These are phyloP conservation scores for Fraxinus cuspidata DNA, from an alignment of 257 asterid species.

Conservation along the genomic window DNA sequence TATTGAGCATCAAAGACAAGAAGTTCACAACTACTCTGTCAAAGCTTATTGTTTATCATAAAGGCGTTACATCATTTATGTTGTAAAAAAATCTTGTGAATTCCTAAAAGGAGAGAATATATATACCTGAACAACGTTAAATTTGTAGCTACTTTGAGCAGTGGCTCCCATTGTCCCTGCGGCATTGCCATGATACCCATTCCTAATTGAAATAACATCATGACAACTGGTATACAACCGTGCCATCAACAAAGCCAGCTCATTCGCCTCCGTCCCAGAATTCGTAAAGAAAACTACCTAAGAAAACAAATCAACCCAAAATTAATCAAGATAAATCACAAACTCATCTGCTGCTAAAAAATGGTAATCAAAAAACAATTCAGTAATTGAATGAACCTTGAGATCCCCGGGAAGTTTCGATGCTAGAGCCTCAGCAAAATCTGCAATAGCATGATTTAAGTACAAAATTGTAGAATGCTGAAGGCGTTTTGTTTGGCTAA, in stretches of 20 bases:
- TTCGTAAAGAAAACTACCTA: conserved; percentile 92
- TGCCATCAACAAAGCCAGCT: conserved; percentile 88
- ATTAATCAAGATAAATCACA: background rate
- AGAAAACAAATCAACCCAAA: background rate
- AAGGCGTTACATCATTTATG: background rate
- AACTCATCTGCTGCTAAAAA: background rate
- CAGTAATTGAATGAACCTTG: conserved; percentile 50
- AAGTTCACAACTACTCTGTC: background rate
- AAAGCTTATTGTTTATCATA: background rate
- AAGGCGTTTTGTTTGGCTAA: conserved; percentile 67
- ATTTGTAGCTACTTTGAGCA: conserved; percentile 80
- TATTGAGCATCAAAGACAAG: background rate
- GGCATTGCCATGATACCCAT: conserved; percentile 94
- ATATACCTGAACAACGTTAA: conserved; percentile 85
- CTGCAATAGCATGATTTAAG: conserved; percentile 77
- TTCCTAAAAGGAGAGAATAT: background rate
- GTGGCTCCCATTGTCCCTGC: conserved; percentile 86
- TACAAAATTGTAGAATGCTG: conserved; percentile 87
- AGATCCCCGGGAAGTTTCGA: conserved; percentile 82
- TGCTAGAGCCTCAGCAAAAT: conserved; percentile 87
- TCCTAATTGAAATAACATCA: conserved; percentile 81
- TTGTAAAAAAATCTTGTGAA: background rate
- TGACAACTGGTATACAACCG: conserved; percentile 67
- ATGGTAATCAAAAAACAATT: background rate
- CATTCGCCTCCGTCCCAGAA: conserved; percentile 97